A percentile compares a stretch with the other conserved stretches of the same genome.
Conservation (phyloP, 805 yeast genomes). For the Ascoidea asiatica region DNA sequence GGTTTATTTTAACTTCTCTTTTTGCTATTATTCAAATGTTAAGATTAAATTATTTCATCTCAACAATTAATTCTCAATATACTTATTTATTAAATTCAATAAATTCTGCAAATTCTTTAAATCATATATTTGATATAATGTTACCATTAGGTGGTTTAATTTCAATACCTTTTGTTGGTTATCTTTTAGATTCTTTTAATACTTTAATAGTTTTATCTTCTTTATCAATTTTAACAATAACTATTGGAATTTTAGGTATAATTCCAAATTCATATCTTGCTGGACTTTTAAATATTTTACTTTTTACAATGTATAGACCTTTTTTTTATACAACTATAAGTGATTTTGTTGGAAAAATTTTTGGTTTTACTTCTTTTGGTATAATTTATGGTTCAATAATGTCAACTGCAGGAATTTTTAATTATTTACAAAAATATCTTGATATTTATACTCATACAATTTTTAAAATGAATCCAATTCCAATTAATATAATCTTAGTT, state of each 20-base stretch:
- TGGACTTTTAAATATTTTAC: slow-evolving; percentile 54
- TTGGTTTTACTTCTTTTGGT: slow-evolving; percentile 88
- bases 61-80: slow-evolving; percentile 78
- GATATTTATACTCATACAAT: slow-evolving; percentile 59
- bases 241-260: slow-evolving; percentile 63
- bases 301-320: slow-evolving; percentile 77
- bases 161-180: slow-evolving; percentile 80
- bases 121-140: slow-evolving; percentile 71
- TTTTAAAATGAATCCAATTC: slow-evolving; percentile 67
- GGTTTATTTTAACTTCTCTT: slow-evolving; percentile 66
- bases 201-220: slow-evolving; percentile 42
- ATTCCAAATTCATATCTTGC: slow-evolving; percentile 26
- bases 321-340: slow-evolving; percentile 87
- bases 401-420: slow-evolving; percentile 70
- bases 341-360: slow-evolving; percentile 83
- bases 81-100: slow-evolving; percentile 48
- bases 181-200: slow-evolving; percentile 58
- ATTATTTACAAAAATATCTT: slow-evolving; percentile 54
- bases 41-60: slow-evolving; percentile 84
- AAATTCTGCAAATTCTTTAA: slow-evolving; percentile 38
- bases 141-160: slow-evolving; percentile 80
- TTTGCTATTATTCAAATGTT: slow-evolving; percentile 85
- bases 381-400: slow-evolving; percentile 82
- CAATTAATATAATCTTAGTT: slow-evolving; percentile 52
- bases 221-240: slow-evolving; percentile 38